Percentiles rank a stretch among this genome's conserved stretches.
phyloP scores from a whole-genome alignment of 768 basidiomycete genomes.

The Panaeolus cyanescens region DNA sequence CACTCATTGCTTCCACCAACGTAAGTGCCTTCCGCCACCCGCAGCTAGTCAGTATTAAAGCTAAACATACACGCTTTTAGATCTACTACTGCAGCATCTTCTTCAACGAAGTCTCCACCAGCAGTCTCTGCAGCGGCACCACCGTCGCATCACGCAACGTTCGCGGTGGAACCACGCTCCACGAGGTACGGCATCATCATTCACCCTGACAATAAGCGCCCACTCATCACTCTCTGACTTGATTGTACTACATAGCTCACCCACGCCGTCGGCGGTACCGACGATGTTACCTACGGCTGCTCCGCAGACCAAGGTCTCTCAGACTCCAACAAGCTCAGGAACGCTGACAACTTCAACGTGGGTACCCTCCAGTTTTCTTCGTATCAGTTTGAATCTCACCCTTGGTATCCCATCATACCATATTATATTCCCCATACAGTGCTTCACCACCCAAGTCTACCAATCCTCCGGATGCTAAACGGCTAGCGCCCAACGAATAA shows the following conservation, averaged over 20 bases:
- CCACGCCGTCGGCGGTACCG: constrained; percentile 41
- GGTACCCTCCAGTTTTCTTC: constrained; percentile 10
- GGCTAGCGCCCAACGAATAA: neutral
- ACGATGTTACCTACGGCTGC: constrained; percentile 44
- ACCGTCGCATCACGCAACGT: constrained; percentile 44
- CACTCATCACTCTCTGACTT: neutral
- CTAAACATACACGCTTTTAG: no score
- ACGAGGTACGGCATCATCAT: constrained; percentile 33
- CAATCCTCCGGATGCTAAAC: constrained; percentile 38
- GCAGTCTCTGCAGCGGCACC: constrained; percentile 42
- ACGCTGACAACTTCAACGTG: constrained; percentile 53
- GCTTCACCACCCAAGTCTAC: constrained; percentile 49
- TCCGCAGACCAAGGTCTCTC: constrained; percentile 39
- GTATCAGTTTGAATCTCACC: neutral
- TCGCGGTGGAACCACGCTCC: constrained; percentile 48
- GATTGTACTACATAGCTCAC: constrained; percentile 31
- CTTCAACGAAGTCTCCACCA: constrained; percentile 43
- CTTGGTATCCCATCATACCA: neutral
- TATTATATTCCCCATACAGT: constrained; percentile 22
- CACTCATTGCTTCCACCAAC: constrained; percentile 45
- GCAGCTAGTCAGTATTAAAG: no score
- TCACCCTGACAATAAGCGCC: neutral
- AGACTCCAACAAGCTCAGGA: constrained; percentile 30
- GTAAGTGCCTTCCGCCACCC: constrained; percentile 28
- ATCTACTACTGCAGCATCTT: constrained; percentile 51